A percentile compares a stretch with the other conserved stretches of the same genome.
phyloP scores from a whole-genome alignment of 2,329 filamentous ascomycete genomes.

The Fusarium zealandicum region DNA sequence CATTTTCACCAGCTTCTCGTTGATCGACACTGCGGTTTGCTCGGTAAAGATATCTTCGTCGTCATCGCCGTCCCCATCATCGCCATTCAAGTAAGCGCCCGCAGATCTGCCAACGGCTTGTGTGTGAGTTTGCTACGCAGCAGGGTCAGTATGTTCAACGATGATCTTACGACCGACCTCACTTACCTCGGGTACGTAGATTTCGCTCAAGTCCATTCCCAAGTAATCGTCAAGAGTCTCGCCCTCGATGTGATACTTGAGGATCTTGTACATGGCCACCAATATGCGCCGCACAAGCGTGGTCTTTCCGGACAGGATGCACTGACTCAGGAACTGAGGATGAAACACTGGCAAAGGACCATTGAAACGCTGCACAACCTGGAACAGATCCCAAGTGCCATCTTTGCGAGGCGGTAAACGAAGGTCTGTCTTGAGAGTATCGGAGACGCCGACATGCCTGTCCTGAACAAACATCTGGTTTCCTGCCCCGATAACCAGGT shows the following conservation, averaged over 20 bases:
- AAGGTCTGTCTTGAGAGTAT: constrained; percentile 63
- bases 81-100: constrained; percentile 49
- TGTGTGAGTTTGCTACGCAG: constrained; percentile 25
- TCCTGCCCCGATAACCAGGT: constrained; percentile 86
- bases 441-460: constrained; percentile 71
- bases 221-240: constrained; percentile 82
- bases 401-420: constrained; percentile 57
- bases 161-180: neutral
- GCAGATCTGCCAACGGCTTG: constrained; percentile 42
- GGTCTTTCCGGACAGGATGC: constrained; percentile 81
- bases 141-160: constrained; percentile 9
- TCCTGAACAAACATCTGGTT: constrained; percentile 91
- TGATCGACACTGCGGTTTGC: constrained; percentile 72
- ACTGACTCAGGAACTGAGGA: constrained; percentile 87
- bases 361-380: constrained; percentile 83
- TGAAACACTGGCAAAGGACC: constrained; percentile 90
- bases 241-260: constrained; percentile 85
- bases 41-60: constrained; percentile 74
- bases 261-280: constrained; percentile 72
- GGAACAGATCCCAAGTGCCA: constrained; percentile 74
- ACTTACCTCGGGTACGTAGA: constrained; percentile 53
- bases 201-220: constrained; percentile 67
- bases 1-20: constrained; percentile 77
- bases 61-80: constrained; percentile 52
- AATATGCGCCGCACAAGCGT: constrained; percentile 75